Evolutionary conservation across 495 filamentous ascomycete species (phyloP).

Genomic region (Neurospora tetraspora): DNA sequence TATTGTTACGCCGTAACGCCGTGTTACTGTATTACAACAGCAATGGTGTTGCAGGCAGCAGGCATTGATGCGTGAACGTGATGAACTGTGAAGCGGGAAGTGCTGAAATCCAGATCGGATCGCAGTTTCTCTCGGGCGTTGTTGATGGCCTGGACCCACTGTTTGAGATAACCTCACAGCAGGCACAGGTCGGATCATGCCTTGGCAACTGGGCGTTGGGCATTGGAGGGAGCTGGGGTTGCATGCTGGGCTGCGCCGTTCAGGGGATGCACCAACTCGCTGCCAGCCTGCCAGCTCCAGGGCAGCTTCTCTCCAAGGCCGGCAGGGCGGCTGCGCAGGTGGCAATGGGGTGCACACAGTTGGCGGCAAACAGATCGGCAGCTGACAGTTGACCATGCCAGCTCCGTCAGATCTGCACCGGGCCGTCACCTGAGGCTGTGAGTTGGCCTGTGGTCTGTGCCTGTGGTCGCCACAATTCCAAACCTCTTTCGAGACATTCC

Average conservation of each 20-base stretch:
- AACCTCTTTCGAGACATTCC: conserved; percentile 21
- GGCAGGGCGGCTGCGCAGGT: not conserved
- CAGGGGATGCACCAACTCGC: not conserved
- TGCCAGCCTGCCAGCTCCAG: not conserved
- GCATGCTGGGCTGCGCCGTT: not conserved
- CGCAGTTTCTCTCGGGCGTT: not conserved
- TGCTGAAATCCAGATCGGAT: not conserved
- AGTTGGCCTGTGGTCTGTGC: not conserved
- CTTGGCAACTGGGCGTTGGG: not conserved
- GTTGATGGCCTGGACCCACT: not conserved
- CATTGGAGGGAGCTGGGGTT: not conserved
- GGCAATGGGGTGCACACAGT: not conserved
- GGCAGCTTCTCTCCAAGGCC: not conserved
- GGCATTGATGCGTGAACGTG: not conserved
- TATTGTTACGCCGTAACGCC: not conserved
- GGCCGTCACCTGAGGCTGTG: not conserved
- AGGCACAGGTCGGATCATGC: not conserved
- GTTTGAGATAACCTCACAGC: not conserved
- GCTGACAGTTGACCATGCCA: rapidly evolving
- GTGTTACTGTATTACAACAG: not conserved
- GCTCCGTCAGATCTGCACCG: not conserved
- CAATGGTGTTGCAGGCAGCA: not conserved
- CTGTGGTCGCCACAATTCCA: conserved; percentile 11
- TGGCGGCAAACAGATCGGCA: rapidly evolving
- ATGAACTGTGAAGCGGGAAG: not conserved